These are phyloP conservation scores for Ogataea saltuana DNA, from an alignment of 805 yeast species.

Conservation along the genomic window DNA sequence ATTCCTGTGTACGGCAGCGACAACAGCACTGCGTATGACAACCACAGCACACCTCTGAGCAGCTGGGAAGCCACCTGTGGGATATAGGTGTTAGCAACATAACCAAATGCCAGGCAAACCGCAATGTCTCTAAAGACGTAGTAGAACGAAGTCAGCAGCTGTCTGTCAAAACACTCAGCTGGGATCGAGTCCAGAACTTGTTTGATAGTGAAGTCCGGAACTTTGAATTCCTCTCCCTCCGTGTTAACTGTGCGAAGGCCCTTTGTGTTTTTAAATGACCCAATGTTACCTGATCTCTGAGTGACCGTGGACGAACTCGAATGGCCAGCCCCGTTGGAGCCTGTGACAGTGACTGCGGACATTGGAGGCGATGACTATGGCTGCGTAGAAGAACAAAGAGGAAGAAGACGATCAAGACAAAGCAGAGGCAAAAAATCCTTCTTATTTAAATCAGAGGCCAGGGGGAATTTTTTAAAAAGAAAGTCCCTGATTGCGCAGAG, in stretches of 20 bases:
- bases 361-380: conserved; percentile 13
- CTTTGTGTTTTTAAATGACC: conserved; percentile 35
- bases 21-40: conserved; percentile 49
- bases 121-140: conserved; percentile 70
- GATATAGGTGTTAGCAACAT: conserved; percentile 53
- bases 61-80: conserved; percentile 46
- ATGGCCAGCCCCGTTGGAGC: conserved; percentile 21
- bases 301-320: conserved; percentile 23
- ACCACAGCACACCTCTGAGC: conserved; percentile 60
- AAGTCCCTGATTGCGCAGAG: no score
- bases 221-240: conserved; percentile 65
- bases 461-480: no score
- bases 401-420: no score
- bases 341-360: conserved; percentile 39
- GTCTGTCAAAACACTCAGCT: conserved; percentile 68
- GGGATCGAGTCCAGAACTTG: conserved; percentile 75
- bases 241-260: conserved; percentile 55
- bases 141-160: conserved; percentile 51
- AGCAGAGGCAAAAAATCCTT: no score
- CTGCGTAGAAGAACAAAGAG: neutral
- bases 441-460: no score
- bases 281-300: conserved; percentile 44
- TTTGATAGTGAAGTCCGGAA: conserved; percentile 75
- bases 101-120: conserved; percentile 49
- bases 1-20: conserved; percentile 75